phyloP scores from a whole-genome alignment of 805 yeast genomes.

The Yarrowia phangngaensis region DNA sequence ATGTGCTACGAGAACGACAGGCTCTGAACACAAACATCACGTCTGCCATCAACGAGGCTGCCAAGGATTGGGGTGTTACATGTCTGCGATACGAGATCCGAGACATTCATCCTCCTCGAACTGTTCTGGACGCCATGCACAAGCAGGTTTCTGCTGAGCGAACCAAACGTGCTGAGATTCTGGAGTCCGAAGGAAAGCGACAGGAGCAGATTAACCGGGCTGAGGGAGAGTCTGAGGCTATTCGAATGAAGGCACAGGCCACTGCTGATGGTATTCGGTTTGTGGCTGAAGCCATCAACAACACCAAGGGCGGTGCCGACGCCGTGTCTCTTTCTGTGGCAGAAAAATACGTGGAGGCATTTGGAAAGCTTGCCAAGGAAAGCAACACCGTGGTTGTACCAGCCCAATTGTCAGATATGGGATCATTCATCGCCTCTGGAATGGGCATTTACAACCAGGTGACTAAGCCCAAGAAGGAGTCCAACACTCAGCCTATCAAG shows the following conservation, averaged over 20 bases:
- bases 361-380: conserved; percentile 78
- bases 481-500: background rate
- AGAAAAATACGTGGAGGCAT: conserved; percentile 76
- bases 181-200: conserved; percentile 80
- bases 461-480: conserved; percentile 28
- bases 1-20: conserved; percentile 74
- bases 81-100: conserved; percentile 82
- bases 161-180: conserved; percentile 79
- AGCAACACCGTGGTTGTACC: conserved; percentile 75
- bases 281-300: conserved; percentile 63
- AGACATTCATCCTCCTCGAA: conserved; percentile 82
- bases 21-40: conserved; percentile 68
- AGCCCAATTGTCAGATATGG: conserved; percentile 67
- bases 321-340: conserved; percentile 80
- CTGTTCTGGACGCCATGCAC: conserved; percentile 87
- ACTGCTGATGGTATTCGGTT: conserved; percentile 65
- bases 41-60: conserved; percentile 76
- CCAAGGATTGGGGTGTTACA: conserved; percentile 78
- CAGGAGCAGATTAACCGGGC: conserved; percentile 77
- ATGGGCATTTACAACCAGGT: conserved; percentile 64
- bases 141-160: conserved; percentile 85
- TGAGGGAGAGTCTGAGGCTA: conserved; percentile 75
- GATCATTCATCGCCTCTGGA: conserved; percentile 72
- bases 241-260: conserved; percentile 62
- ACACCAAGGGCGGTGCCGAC: conserved; percentile 65